Conservation (phyloP, 306 rosid species). For the Vigna unguiculata region DNA sequence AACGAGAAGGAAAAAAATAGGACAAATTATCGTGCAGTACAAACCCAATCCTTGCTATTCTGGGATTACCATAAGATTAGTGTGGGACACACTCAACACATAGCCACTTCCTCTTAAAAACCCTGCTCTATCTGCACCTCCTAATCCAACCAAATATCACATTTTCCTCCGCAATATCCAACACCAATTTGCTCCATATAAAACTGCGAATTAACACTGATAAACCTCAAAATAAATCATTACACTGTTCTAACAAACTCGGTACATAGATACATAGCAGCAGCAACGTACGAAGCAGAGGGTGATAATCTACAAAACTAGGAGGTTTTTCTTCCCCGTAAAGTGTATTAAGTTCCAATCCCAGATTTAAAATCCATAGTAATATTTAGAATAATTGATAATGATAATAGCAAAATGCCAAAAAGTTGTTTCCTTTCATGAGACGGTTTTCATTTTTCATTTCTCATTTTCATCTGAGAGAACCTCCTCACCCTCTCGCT, state of each 20-base stretch:
- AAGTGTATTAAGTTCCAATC: background rate
- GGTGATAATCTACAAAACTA: constrained; percentile 29
- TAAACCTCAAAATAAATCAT: constrained; percentile 13
- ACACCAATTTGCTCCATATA: too few relatives aligned
- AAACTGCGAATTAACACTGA: background rate
- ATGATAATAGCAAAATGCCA: constrained; percentile 1
- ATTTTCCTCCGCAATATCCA: background rate
- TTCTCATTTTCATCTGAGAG: background rate
- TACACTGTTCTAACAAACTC: constrained; percentile 29
- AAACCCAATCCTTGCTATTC: constrained; percentile 42
- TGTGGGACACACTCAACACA: constrained; percentile 38
- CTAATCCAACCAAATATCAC: background rate
- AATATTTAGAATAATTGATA: background rate
- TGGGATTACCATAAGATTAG: constrained; percentile 39
- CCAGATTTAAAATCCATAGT: constrained; percentile 1
- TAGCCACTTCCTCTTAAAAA: constrained; percentile 18
- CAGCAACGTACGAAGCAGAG: constrained; percentile 23
- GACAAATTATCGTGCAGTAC: constrained; percentile 35
- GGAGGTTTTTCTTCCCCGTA: constrained; percentile 13
- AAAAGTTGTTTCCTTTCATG: background rate
- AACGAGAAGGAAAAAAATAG: constrained; percentile 36
- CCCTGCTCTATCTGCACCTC: background rate
- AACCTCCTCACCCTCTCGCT: background rate
- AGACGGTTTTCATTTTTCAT: background rate
- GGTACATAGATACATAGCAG: constrained; percentile 7